Base-by-base conservation (phyloP, 2,329 filamentous ascomycete species). In the Aspergillus pseudonomiae region DNA sequence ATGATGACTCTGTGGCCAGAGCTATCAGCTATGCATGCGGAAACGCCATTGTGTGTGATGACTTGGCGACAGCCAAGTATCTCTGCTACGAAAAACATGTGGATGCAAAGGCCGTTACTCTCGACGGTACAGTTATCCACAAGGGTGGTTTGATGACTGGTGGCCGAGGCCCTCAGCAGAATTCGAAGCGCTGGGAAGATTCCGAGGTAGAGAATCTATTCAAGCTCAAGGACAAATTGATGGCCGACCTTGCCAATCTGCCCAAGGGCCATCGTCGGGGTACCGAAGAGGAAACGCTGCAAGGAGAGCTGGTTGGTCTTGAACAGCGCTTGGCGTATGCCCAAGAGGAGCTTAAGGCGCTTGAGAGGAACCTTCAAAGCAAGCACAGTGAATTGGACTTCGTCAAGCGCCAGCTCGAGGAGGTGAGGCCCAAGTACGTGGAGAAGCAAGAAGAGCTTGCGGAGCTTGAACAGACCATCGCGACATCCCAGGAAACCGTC, bases 141-240 rank as follows among this genome's bases (percentile, higher is more conserved):
- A 98, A 98, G 76, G 93, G 92, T 53, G 95, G 95, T 73, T 85
- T 96, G 59, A 98, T 99, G 91, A 98, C 95, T 56, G 95, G 95
- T 83, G 95, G 95, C 68, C 91, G 93, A 65, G 90, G 93, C 34
- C 89, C 89, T 54, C 92, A 91, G 75, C 88, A 89, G 60, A 87
- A 87, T 63, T 91, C 93, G 67, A 90, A 93, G 63, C 87, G 91
- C 59, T 98, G 96, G 79, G 94, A 97, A 72, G 94, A 97, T 70
- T 88, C 91, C 9, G 93, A 97, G 70, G 88, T 97, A 34, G 92
- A 96, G 68, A 92, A 92, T 64, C 83, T 97, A n/a, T 86, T 90
- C 71, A 89, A 89, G 66, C 83, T 92, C 70, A 90, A 88, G 61
- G 88, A 92, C 64, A 92, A 92, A 73, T 84, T 94, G 63, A 86